Base-by-base conservation (phyloP, 208 protist species). In the Trichomonas gallinae region DNA sequence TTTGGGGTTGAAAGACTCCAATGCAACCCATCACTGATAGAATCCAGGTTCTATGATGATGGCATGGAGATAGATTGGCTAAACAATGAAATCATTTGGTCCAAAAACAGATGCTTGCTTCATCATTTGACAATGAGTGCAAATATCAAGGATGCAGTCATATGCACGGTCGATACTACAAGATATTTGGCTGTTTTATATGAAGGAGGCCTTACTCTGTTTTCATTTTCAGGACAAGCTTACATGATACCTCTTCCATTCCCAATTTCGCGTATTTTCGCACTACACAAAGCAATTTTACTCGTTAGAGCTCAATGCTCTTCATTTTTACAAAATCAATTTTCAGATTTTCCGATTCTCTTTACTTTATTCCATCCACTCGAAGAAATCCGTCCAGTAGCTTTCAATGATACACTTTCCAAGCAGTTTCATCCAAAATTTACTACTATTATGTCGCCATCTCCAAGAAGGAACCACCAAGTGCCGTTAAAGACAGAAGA, bases 191-290 rank as follows among this genome's bases (percentile, higher is more conserved):
- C 87, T 38, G 87, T 93, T 51, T 42, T 93, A 51, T 93, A 93
- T 51, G 40, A 93, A 51, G 46, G 44, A 36, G 87, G 87, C 6
- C 44, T 93, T 3, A 93, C 87, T 38, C 51, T 93, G 31, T 93
- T 93, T 93, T 93, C 87, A 38, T 48, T 51, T 26, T 93, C 87
- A 9, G 87, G 87, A 34, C 44, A 93, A 93, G 45, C 87, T 51
- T 93, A 58, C 46, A n/a, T 93, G 26, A 93, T 93, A 38, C n/a
- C 87, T 36, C n/a, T 93, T 93, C 87, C 87, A 48, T 93, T 93
- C 45, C 87, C 42, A 93, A 93, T 93, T 38, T 42, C 23, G 34
- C 23, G 31, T 58, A 93, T 93, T 31, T 93, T 93, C 31, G 6
- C 87, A 34, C 87, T 93, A 17, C 87, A 93, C 26, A 93, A 51